Base-by-base conservation (phyloP, 208 protist species). In the Wallacemonas sp. region DNA sequence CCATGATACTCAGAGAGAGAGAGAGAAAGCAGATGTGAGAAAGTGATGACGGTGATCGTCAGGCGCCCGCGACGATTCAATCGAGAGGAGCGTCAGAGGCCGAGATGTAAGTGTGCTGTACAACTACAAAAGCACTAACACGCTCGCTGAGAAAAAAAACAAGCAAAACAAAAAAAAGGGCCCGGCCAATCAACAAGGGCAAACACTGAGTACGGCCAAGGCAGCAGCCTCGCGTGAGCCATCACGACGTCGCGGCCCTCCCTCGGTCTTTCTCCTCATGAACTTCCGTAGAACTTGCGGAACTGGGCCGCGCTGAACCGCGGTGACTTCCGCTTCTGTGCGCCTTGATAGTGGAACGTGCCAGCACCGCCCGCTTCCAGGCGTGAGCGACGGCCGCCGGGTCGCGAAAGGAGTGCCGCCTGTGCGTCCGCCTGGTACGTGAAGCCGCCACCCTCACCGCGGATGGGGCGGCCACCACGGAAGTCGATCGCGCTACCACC, bases 381-480 rank as follows among this genome's bases (percentile, higher is more conserved):
- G 29, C 70, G 79, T 13, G 75, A 69, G 6, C 38, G 45, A 19
- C 81, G 70, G 15, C 77, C 74, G 19, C 67, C 79, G 1, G 84
- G 84, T n/a, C 84, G 73, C 4, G 84, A 91, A 52, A 86, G 73
- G n/a, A 91, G 50, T 19, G 67, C 79, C 3, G 61, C 55, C 32
- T 84, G 73, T n/a, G 61, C 68, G 21, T 73, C 67, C 15, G 76
- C 55, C 22, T 67, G 42, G 57, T 75, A 86, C 22, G 71, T 71
- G 44, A 55, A 67, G 1, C 68, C 63, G 13, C 63, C 60, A 3
- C 72, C 50, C 38, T 57, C 30, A 32, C 50, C 50, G 19, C 29
- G 50, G 17, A 41, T 57, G 3, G 32, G 29, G 39, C 32, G 26
- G 50, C 50, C 50, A 30, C 21, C 21, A 27, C 50, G 50, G 30